phyloP scores from a whole-genome alignment of 169 alveolate genomes.

The Plasmodium fragile region DNA sequence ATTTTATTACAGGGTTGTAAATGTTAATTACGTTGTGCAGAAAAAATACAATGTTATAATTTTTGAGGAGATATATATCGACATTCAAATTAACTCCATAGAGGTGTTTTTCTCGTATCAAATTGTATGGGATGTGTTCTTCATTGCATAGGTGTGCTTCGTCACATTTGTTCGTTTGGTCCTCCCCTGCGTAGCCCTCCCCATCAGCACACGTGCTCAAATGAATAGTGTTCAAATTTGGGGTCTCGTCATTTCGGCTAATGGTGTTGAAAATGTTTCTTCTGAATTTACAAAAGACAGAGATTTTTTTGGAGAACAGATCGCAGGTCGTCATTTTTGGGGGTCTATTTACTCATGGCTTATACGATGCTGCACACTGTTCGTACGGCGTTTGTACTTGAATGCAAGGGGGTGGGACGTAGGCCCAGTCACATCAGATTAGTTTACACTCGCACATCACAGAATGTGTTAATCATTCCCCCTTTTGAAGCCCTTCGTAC shows the following conservation, averaged over 20 bases:
- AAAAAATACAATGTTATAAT: slow-evolving; percentile 37
- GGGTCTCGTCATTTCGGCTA: slow-evolving; percentile 9
- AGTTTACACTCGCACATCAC: neutral
- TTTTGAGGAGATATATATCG: slow-evolving; percentile 43
- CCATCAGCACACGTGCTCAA: neutral
- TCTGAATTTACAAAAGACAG: slow-evolving; percentile 34
- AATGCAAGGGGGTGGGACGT: neutral
- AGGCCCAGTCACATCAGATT: neutral
- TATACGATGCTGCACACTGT: neutral
- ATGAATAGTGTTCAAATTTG: slow-evolving; percentile 7
- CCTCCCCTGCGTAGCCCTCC: neutral
- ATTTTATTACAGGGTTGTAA: slow-evolving; percentile 57
- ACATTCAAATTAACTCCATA: slow-evolving; percentile 63
- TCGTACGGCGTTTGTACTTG: neutral
- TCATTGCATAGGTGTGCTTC: neutral
- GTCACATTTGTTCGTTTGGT: neutral
- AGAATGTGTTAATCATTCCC: neutral
- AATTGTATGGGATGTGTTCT: slow-evolving; percentile 22
- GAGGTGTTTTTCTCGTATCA: slow-evolving; percentile 16
- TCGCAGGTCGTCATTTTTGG: neutral
- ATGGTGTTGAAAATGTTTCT: slow-evolving; percentile 35
- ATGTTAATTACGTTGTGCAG: slow-evolving; percentile 54
- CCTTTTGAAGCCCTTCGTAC: neutral
- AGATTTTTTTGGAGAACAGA: slow-evolving; percentile 10
- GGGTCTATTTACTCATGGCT: neutral